phyloP scores from a whole-genome alignment of 345 rosid species.

The Conringia planisiliqua region DNA sequence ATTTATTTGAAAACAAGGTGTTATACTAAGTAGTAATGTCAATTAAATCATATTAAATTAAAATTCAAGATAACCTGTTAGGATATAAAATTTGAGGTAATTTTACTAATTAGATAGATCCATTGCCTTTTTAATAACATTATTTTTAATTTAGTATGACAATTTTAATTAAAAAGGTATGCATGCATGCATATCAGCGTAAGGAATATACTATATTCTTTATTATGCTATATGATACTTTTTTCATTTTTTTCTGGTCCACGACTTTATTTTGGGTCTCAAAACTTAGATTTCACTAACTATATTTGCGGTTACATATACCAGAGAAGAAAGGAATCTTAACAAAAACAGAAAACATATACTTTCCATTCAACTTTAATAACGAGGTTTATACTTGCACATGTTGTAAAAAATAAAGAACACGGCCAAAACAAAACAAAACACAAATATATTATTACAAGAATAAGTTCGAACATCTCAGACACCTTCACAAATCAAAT shows the following conservation, averaged over 20 bases:
- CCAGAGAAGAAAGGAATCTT: constrained; percentile 12
- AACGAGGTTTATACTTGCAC: constrained; percentile 17
- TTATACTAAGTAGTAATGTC: not conserved
- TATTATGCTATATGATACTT: not conserved
- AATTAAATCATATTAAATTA: not conserved
- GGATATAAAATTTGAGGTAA: too few species aligned
- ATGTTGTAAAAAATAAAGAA: constrained; percentile 2
- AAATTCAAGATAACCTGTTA: not conserved
- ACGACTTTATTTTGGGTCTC: constrained; percentile 2
- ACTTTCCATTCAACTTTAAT: constrained; percentile 9
- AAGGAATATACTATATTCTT: not conserved
- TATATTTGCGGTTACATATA: constrained; percentile 17
- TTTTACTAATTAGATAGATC: too few species aligned
- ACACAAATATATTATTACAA: not conserved
- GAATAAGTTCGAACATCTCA: not conserved
- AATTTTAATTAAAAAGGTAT: not conserved
- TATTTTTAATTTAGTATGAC: too few species aligned
- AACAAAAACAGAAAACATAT: not conserved
- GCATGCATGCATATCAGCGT: not conserved
- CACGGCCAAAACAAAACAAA: not conserved
- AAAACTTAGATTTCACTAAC: constrained; percentile 15
- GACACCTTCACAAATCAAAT: not conserved
- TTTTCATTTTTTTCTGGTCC: constrained; percentile 6
- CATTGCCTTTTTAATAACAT: too few species aligned
- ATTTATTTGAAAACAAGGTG: not conserved